These are phyloP conservation scores for Fusarium liriodendri DNA, from an alignment of 2,329 filamentous ascomycete genomes.

Conservation along the genomic window DNA sequence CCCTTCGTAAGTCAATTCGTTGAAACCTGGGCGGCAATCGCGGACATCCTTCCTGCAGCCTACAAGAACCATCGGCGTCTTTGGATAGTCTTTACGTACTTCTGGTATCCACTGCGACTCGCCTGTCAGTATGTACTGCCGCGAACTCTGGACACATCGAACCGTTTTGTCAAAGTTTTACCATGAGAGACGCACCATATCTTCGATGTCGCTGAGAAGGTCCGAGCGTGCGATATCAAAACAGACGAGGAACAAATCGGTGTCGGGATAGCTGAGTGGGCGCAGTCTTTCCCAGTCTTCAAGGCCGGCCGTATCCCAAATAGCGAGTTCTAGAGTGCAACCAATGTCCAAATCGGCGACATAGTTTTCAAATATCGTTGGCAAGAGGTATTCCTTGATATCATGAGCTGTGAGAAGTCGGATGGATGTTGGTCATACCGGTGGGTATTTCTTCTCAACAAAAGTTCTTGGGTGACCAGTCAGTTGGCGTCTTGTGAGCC, in stretches of 20 bases:
- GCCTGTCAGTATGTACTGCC: neutral
- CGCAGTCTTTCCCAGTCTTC: neutral
- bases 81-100: neutral
- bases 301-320: neutral
- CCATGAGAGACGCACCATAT: neutral
- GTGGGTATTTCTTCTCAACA: neutral
- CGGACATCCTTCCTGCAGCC: neutral
- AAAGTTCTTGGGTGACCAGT: neutral
- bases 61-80: neutral
- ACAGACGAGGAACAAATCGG: neutral
- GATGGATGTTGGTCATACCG: neutral
- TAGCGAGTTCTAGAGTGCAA: neutral
- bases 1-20: rapidly evolving
- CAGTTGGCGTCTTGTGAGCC: neutral
- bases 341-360: neutral
- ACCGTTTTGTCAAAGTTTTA: neutral
- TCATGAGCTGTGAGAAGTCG: neutral
- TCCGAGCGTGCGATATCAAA: neutral
- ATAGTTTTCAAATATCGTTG: neutral
- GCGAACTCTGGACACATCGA: neutral
- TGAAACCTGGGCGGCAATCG: neutral
- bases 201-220: neutral
- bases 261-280: neutral
- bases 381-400: neutral
- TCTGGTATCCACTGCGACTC: neutral